phyloP scores from a whole-genome alignment of 106 monocot genomes.

The Triglochin maritima region DNA sequence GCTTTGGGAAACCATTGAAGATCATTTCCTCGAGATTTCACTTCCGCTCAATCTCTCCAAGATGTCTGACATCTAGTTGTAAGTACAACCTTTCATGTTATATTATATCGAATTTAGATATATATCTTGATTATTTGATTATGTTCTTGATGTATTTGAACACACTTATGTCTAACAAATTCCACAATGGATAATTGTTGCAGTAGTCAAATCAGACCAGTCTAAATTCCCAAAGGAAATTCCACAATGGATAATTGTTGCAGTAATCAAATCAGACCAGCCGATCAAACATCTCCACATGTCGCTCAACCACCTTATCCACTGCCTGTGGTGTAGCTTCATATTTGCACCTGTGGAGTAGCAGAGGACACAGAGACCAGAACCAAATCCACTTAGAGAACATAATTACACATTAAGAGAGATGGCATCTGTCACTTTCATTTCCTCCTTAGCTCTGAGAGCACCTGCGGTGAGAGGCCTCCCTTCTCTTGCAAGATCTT shows the following conservation, averaged over 20 bases:
- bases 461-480: constrained; percentile 21
- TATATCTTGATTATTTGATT: too few relatives aligned
- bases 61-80: too few relatives aligned
- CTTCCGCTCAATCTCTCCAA: too few relatives aligned
- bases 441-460: constrained; percentile 24
- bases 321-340: neutral
- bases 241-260: neutral
- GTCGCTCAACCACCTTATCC: neutral
- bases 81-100: too few relatives aligned
- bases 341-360: constrained; percentile 1
- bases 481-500: constrained; percentile 45
- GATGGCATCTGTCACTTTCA: constrained; percentile 13
- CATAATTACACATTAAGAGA: neutral
- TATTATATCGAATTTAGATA: too few relatives aligned
- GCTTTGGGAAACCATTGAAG: too few relatives aligned
- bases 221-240: neutral
- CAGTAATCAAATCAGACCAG: neutral
- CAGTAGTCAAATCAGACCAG: too few relatives aligned
- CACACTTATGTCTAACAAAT: too few relatives aligned
- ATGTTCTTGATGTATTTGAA: too few relatives aligned
- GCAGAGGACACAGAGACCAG: neutral
- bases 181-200: too few relatives aligned
- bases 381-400: neutral
- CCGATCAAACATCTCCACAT: neutral
- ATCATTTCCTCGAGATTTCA: too few relatives aligned